Base-by-base conservation (phyloP, 345 rosid species). In the Sisymbrium altissimum region DNA sequence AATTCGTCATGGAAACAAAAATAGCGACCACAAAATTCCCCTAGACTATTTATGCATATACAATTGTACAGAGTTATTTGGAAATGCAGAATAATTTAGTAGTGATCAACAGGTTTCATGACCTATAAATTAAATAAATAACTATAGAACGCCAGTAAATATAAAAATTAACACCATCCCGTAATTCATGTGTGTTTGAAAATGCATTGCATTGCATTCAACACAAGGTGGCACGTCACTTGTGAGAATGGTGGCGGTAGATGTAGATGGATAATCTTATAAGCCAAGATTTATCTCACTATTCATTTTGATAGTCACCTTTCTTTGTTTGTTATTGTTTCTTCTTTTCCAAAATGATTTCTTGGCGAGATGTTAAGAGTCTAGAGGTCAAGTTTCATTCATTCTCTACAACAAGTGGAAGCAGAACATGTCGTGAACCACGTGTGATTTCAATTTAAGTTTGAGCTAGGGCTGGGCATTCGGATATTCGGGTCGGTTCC, bases 201-300 rank as follows among this genome's bases (percentile, higher is more conserved):
- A 44, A 64, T 41, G 19, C 39, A 75, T 60, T 41, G 19, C 39
- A 75, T 60, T 62, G 64, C 44, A 62, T 46, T 56, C 21, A 64
- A 9, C 12, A 35, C n/a, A 77, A 57, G 80, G 66, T 76, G 60
- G 66, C 76, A 70, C 50, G 80, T 77, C 80, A 70, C 72, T 12
- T 27, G 38, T 64, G 71, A 71, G 68, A 77, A 64, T 63, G 76
- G 80, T 77, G 67, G 80, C 36, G 80, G 80, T 77, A 77, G 74
- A 70, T 76, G 50, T 39, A 70, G 23, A 56, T 70, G 48, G 19
- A 56, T 55, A 57, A 56, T 64, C 80, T 70, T 70, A 55, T 77
- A 70, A 70, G 72, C 55, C 80, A 77, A 77, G 80, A 50, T 33
- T 67, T 41, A 19, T 58, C 8, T 67, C 30, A 52, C 38, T 75